Evolutionary conservation across 768 basidiomycete genomes (phyloP).

Genomic region (Phlebiopsis gigantea): DNA sequence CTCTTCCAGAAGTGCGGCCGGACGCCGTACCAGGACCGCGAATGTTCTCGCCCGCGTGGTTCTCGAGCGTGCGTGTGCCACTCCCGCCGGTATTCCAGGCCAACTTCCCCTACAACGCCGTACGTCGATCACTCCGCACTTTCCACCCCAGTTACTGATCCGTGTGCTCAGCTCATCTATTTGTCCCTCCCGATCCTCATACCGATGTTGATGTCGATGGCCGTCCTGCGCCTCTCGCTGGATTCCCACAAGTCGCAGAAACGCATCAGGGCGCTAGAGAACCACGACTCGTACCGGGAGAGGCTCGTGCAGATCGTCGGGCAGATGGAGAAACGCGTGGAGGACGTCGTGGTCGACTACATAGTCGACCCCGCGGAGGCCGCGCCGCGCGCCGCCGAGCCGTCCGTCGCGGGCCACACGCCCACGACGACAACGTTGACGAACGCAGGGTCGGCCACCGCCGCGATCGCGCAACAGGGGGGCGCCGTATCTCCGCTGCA

Average conservation of each 20-base stretch:
- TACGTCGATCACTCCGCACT: conserved; percentile 30
- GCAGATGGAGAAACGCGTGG: conserved; percentile 54
- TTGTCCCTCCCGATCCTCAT: conserved; percentile 58
- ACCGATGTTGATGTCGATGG: conserved; percentile 50
- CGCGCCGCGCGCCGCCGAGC: background rate
- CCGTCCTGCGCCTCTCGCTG: conserved; percentile 51
- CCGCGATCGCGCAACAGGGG: too few relatives aligned
- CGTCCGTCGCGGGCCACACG: background rate
- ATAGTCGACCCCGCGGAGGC: conserved; percentile 34
- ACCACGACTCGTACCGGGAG: conserved; percentile 40
- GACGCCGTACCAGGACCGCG: conserved; percentile 33
- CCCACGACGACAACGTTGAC: background rate
- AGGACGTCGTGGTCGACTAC: conserved; percentile 55
- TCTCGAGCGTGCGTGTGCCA: conserved; percentile 32
- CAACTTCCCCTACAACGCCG: conserved; percentile 66
- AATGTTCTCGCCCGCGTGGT: conserved; percentile 40
- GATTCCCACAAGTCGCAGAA: conserved; percentile 54
- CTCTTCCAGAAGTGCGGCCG: conserved; percentile 38
- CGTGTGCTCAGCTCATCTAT: conserved; percentile 41
- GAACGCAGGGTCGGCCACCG: conserved; percentile 20
- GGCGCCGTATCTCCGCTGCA: conserved; percentile 52
- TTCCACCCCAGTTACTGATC: background rate
- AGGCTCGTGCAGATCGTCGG: conserved; percentile 54
- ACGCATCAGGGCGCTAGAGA: conserved; percentile 63
- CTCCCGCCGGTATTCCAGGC: conserved; percentile 58